Evolutionary conservation across 2,329 filamentous ascomycete genomes (phyloP).

Genomic region (Phialophora expanda): DNA sequence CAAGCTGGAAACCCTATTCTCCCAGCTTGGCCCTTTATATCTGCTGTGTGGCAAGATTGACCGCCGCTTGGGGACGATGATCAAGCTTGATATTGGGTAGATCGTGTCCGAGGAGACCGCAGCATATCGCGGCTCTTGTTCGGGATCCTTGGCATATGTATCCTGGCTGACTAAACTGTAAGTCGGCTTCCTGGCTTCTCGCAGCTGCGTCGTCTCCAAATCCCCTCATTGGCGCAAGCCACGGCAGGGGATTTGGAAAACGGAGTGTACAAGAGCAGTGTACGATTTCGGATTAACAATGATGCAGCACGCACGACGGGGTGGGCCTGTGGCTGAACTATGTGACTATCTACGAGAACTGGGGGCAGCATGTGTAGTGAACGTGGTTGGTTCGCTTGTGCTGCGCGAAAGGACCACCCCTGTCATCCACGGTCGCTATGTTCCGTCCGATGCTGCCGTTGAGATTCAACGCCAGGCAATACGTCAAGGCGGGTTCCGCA

Average conservation of each 20-base stretch:
- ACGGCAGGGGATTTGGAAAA: neutral
- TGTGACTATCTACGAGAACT: neutral
- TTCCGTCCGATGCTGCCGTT: conserved; percentile 4
- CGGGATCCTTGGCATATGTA: neutral
- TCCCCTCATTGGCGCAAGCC: neutral
- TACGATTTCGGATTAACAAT: conserved; percentile 6
- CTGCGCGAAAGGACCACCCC: neutral
- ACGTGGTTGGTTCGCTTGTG: conserved; percentile 1
- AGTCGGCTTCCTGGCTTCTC: neutral
- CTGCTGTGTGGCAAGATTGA: neutral
- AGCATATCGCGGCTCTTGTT: neutral
- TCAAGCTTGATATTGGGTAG: neutral
- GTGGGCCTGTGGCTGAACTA: neutral
- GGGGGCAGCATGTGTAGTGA: neutral
- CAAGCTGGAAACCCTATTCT: neutral
- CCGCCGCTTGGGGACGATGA: neutral
- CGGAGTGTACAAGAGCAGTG: neutral
- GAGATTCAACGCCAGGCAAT: neutral
- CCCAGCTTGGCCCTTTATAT: neutral
- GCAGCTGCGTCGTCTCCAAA: neutral
- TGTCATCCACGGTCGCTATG: neutral
- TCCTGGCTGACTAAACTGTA: conserved; percentile 1
- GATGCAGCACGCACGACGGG: neutral
- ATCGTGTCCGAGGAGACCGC: neutral
- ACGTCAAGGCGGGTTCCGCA: conserved; percentile 11